These are phyloP conservation scores for Raffaelea ambrosiae DNA, from an alignment of 2,329 filamentous ascomycete genomes.

Conservation along the genomic window DNA sequence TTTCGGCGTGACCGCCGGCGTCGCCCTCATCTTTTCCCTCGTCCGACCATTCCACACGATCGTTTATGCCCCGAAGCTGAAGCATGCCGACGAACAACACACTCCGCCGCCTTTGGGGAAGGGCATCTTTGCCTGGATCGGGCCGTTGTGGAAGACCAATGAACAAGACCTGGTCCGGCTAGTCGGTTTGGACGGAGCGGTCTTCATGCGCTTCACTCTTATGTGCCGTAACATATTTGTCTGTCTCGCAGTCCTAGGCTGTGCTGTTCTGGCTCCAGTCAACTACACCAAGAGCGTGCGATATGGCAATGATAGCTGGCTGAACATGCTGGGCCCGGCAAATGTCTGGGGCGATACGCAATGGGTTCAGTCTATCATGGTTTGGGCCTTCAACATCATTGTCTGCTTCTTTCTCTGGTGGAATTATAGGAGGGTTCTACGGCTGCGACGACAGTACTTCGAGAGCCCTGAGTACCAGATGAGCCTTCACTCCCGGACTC, in stretches of 20 bases:
- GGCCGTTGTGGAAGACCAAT: constrained; percentile 66
- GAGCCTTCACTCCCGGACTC: constrained; percentile 68
- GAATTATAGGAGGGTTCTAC: constrained; percentile 71
- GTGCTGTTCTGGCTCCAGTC: constrained; percentile 71
- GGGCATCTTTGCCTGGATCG: constrained; percentile 80
- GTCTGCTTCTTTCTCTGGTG: constrained; percentile 78
- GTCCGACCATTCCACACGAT: constrained; percentile 84
- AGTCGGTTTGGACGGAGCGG: constrained; percentile 80
- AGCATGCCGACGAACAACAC: constrained; percentile 85
- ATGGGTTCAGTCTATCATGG: constrained; percentile 52
- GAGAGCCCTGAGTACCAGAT: constrained; percentile 80
- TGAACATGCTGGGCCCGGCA: constrained; percentile 51
- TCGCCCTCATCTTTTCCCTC: constrained; percentile 77
- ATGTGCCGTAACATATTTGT: constrained; percentile 93
- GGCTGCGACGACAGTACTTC: constrained; percentile 70
- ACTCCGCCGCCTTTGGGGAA: constrained; percentile 79
- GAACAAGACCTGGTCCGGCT: constrained; percentile 72
- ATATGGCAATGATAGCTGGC: constrained; percentile 31
- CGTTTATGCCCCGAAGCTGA: constrained; percentile 90
- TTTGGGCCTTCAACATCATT: constrained; percentile 62
- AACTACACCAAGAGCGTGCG: constrained; percentile 51
- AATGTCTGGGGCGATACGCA: constrained; percentile 43
- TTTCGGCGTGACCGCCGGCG: constrained; percentile 61
- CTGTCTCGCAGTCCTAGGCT: constrained; percentile 61
- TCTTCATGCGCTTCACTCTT: constrained; percentile 79